Evolutionary conservation across 164 flowering plant species (phyloP), one percentile per base, ranked within the genome.

Genomic region (Aristolochia californica): DNA sequence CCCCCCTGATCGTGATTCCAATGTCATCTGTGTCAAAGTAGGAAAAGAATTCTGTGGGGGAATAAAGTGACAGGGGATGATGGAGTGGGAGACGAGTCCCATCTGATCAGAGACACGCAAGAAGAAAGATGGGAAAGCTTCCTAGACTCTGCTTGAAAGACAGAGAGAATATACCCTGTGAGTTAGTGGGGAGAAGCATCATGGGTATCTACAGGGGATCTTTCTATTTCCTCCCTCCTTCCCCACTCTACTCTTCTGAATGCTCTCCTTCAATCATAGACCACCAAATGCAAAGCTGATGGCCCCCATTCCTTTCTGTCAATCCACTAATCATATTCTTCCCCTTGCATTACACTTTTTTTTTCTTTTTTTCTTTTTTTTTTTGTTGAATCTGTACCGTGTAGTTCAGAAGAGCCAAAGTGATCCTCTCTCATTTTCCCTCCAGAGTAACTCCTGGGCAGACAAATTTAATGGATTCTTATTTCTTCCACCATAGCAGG

Each of bases 161-260:
- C 43, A 44, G 24, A 18, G 8, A 43, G 76, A 73, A 75, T 73
- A 75, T 77, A 70, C 76, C 66, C 7, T 58, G 30, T 9, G 76
- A 74, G 26, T 5, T 79, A 76, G 85, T 77, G 88, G 85, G 77
- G 72, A 48, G 62, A 70, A 66, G 25, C 45, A 79, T 83, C 65
- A 83, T 77, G 76, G 62, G 53, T 16, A 47, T 58, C 58, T 45
- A 64, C 63, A 66, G 61, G 51, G 27, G 66, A 62, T 55, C 66
- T 62, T 45, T 45, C 53, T 45, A 15, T 43, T 26, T 52, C 56
- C 43, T 57, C 52, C 3, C 52, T 4, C 50, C 40, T 34, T 34
- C 2, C 64, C 47, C n/a, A 22, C 26, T 52, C 54, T 43, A 43
- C 25, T 21, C 11, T 5, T 38, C 17, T 45, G 53, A 22, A 65